Conservation (phyloP, 306 rosid genomes). For the Leucaena leucocephala region DNA sequence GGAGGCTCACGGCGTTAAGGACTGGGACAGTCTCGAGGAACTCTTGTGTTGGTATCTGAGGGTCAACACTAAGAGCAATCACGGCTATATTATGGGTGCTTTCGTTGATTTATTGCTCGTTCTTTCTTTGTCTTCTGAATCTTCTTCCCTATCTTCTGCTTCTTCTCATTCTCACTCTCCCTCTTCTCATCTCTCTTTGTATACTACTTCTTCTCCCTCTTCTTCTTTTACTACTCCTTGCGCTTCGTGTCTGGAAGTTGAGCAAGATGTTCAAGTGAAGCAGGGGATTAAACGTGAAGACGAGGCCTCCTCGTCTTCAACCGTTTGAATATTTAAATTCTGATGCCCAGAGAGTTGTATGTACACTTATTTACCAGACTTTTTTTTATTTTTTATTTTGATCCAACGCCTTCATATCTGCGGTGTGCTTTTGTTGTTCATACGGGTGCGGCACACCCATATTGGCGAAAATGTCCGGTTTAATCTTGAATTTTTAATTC, state of each 20-base stretch:
- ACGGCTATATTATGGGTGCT: conserved; percentile 60
- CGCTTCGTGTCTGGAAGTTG: conserved; percentile 44
- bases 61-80: conserved; percentile 53
- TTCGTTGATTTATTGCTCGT: conserved; percentile 69
- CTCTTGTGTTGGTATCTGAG: conserved; percentile 72
- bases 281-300: conserved; percentile 38
- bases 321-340: conserved; percentile 26
- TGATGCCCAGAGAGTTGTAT: conserved; percentile 18
- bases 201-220: conserved; percentile 32
- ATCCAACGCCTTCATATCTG: background rate
- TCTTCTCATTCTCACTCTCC: conserved; percentile 34
- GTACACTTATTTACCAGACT: conserved; percentile 19
- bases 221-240: conserved; percentile 48
- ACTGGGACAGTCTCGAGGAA: conserved; percentile 73
- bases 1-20: conserved; percentile 57
- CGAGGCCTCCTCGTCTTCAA: conserved; percentile 38
- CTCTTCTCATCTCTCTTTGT: conserved; percentile 48
- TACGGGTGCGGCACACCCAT: background rate
- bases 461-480: background rate
- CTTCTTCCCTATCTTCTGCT: conserved; percentile 12
- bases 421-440: background rate
- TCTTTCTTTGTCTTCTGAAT: conserved; percentile 35
- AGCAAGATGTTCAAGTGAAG: conserved; percentile 35
- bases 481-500: background rate
- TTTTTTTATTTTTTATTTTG: background rate